These are phyloP conservation scores for Crotalaria pallida DNA, from an alignment of 306 rosid genomes.

Conservation along the genomic window DNA sequence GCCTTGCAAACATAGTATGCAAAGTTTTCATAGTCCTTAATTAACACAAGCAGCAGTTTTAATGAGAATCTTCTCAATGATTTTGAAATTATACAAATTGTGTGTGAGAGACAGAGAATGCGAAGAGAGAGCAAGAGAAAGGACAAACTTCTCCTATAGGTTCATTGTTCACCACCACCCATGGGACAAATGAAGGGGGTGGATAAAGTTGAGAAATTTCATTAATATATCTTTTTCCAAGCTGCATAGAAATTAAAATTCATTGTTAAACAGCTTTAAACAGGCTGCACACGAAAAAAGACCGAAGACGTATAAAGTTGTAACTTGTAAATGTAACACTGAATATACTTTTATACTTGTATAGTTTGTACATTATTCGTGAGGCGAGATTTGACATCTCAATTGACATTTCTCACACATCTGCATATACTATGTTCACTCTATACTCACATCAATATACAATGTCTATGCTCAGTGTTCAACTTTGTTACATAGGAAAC, in stretches of 20 bases:
- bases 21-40: constrained; percentile 42
- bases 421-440: too few species aligned
- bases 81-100: background rate
- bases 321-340: background rate
- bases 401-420: too few species aligned
- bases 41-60: background rate
- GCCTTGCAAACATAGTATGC: constrained; percentile 35
- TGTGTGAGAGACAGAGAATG: background rate
- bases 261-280: background rate
- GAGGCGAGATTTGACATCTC: too few species aligned
- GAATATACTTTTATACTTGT: too few species aligned
- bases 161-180: constrained; percentile 57
- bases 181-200: constrained; percentile 41
- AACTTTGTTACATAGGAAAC: too few species aligned
- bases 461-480: too few species aligned
- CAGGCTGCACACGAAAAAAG: too few species aligned
- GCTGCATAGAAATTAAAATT: constrained; percentile 32
- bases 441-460: too few species aligned
- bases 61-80: background rate
- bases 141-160: constrained; percentile 41
- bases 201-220: constrained; percentile 41
- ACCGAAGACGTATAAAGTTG: background rate
- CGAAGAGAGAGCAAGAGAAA: background rate
- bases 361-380: too few species aligned
- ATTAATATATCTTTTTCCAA: constrained; percentile 30